These are phyloP conservation scores for Diaporthe nobilis DNA, from an alignment of 2,329 filamentous ascomycete genomes.

Conservation along the genomic window DNA sequence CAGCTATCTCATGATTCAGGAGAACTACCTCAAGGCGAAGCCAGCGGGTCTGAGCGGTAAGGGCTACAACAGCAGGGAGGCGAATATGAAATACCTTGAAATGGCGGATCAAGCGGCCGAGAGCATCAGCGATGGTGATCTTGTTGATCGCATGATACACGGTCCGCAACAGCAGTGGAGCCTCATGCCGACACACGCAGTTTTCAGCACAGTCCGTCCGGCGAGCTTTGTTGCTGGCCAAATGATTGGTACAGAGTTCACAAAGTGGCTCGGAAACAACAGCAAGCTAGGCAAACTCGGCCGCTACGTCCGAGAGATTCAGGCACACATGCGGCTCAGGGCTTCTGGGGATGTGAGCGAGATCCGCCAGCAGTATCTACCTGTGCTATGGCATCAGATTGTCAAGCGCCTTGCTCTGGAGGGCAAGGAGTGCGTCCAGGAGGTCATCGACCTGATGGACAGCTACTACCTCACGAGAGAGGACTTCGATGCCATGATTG, in stretches of 20 bases:
- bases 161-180: conserved; percentile 98
- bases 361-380: conserved; percentile 93
- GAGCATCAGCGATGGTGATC: conserved; percentile 96
- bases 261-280: conserved; percentile 94
- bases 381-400: conserved; percentile 86
- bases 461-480: conserved; percentile 95
- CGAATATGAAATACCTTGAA: conserved; percentile 86
- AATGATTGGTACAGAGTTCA: conserved; percentile 82
- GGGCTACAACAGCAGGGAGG: conserved; percentile 75
- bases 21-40: conserved; percentile 92
- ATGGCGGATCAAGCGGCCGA: conserved; percentile 89
- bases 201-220: conserved; percentile 94
- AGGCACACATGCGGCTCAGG: conserved; percentile 94
- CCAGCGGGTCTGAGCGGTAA: conserved; percentile 74
- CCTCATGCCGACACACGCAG: conserved; percentile 94
- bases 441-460: conserved; percentile 96
- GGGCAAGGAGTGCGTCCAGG: conserved; percentile 84
- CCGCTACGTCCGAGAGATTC: conserved; percentile 91
- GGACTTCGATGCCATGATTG: conserved; percentile 92
- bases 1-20: conserved; percentile 96
- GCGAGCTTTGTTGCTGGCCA: conserved; percentile 89
- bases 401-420: conserved; percentile 81
- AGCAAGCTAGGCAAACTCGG: conserved; percentile 85
- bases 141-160: conserved; percentile 98
- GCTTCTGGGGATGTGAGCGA: conserved; percentile 94